Percentiles rank a stretch among this genome's conserved stretches.
phyloP scores from a whole-genome alignment of 1,284 basidiomycete species.

The Sanghuangporus weigelae region DNA sequence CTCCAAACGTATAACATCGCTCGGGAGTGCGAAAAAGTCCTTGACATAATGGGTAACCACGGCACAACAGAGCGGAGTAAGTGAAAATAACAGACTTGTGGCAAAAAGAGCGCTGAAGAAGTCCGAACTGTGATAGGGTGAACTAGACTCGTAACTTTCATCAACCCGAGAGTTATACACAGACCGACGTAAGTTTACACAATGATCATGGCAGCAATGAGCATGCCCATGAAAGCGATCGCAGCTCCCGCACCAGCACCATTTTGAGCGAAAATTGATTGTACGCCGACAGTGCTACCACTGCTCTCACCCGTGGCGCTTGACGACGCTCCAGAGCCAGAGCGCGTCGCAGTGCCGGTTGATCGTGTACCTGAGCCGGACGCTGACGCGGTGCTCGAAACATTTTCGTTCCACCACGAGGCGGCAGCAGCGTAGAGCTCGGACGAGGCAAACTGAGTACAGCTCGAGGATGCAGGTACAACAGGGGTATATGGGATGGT shows the following conservation, averaged over 20 bases:
- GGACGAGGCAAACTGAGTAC: conserved; percentile 49
- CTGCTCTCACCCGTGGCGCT: neutral
- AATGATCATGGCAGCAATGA: neutral
- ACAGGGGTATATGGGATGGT: conserved; percentile 57
- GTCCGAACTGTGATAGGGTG: neutral
- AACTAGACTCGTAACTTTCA: neutral
- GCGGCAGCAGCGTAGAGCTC: conserved; percentile 38
- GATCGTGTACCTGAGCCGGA: conserved; percentile 15
- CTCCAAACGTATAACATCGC: neutral
- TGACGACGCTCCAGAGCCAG: neutral
- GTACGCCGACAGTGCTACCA: neutral
- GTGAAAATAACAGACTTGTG: neutral
- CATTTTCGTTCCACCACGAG: neutral
- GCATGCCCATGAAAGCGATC: conserved; percentile 15
- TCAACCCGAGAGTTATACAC: neutral
- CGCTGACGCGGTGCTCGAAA: neutral
- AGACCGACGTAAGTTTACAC: neutral
- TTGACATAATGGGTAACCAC: neutral
- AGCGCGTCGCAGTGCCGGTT: conserved; percentile 19
- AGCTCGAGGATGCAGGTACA: conserved; percentile 59
- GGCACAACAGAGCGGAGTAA: neutral
- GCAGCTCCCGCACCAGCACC: conserved; percentile 9
- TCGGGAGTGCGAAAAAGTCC: neutral
- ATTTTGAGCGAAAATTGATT: neutral
- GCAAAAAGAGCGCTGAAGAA: neutral